Evolutionary conservation across 164 flowering plant species (phyloP).

Genomic region (Litsea cubeba): DNA sequence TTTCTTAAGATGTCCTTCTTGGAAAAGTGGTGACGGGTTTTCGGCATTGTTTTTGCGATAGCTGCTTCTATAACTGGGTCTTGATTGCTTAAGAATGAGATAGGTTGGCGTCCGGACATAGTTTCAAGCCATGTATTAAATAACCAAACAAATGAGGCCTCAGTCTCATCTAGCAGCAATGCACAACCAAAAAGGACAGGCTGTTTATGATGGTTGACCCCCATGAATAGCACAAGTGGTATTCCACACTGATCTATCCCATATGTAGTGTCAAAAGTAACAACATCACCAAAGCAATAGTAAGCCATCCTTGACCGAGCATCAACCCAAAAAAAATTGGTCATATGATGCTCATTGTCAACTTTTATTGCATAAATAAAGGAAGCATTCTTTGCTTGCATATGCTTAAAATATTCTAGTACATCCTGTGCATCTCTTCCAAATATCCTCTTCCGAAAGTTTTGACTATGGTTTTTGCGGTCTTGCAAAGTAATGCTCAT

Average conservation of each 20-base stretch:
- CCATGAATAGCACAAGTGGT: conserved; percentile 58
- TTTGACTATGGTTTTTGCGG: conserved; percentile 11
- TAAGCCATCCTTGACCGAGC: conserved; percentile 56
- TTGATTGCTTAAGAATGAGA: conserved; percentile 47
- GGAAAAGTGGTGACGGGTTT: conserved; percentile 46
- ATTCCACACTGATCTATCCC: conserved; percentile 42
- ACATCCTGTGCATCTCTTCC: conserved; percentile 68
- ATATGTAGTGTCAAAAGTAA: conserved; percentile 46
- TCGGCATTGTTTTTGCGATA: conserved; percentile 44
- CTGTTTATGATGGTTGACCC: conserved; percentile 61
- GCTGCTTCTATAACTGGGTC: conserved; percentile 46
- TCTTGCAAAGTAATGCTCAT: conserved; percentile 27
- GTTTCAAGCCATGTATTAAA: conserved; percentile 59
- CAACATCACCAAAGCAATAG: conserved; percentile 53
- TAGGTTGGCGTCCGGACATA: conserved; percentile 46
- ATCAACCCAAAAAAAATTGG: conserved; percentile 67
- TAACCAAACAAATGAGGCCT: conserved; percentile 57
- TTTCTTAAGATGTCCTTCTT: conserved; percentile 58
- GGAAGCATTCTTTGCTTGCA: conserved; percentile 64
- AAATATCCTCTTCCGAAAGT: conserved; percentile 37
- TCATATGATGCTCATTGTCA: conserved; percentile 58
- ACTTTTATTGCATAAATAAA: conserved; percentile 65
- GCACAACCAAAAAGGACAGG: conserved; percentile 61
- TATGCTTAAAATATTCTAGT: conserved; percentile 56
- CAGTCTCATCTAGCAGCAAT: conserved; percentile 48